Conservation (phyloP, 768 basidiomycete species). For the Mycena floridula region DNA sequence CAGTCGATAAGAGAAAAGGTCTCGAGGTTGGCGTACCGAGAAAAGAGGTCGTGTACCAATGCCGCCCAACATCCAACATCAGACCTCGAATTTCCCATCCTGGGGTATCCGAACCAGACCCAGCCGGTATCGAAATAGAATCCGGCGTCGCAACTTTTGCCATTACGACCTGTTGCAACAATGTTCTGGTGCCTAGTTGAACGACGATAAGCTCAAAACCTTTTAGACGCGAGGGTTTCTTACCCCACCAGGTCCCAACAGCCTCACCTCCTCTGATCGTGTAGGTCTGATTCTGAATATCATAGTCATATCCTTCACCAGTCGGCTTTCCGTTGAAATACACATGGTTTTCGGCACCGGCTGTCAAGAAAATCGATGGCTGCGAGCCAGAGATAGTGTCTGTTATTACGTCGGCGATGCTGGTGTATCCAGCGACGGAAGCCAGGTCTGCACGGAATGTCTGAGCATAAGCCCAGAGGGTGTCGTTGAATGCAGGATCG, state of each 20-base stretch:
- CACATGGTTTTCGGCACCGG: conserved; percentile 17
- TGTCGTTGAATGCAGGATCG: conserved; percentile 20
- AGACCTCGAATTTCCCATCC: conserved; percentile 40
- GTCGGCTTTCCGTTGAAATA: conserved; percentile 31
- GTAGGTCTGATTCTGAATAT: conserved; percentile 20
- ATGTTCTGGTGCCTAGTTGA: conserved; percentile 22
- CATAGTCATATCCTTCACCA: conserved; percentile 32
- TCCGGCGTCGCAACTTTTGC: conserved; percentile 13
- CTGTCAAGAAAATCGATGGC: conserved; percentile 10
- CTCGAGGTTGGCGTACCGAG: conserved; percentile 18
- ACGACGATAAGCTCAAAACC: neutral
- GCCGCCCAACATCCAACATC: conserved; percentile 41
- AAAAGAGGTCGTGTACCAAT: conserved; percentile 35
- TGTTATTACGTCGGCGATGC: conserved; percentile 15
- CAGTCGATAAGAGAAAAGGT: conserved; percentile 1
- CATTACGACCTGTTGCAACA: conserved; percentile 33
- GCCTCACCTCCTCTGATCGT: conserved; percentile 26
- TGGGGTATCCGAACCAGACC: conserved; percentile 30
- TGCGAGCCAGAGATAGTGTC: conserved; percentile 1
- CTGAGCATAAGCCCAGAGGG: conserved; percentile 27
- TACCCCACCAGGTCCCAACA: conserved; percentile 38
- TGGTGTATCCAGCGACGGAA: conserved; percentile 20
- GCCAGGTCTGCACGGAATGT: conserved; percentile 30
- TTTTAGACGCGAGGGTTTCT: neutral
- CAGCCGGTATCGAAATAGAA: conserved; percentile 20